Evolutionary conservation across 768 basidiomycete genomes (phyloP), one percentile per base, ranked within the genome.

Genomic region (Leccinum boreale): DNA sequence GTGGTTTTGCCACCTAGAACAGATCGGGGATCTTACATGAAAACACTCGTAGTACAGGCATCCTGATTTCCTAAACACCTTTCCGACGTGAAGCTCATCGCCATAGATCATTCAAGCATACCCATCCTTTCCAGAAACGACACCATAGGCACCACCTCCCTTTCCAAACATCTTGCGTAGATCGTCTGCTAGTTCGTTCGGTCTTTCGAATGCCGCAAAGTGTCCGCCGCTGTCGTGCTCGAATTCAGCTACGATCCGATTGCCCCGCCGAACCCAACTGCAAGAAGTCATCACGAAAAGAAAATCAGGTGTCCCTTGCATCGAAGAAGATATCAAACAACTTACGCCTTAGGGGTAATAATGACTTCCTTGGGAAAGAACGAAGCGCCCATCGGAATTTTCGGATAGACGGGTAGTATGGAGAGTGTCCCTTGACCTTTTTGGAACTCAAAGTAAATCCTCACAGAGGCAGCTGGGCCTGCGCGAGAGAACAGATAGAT

Each of bases 401-500:
- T 69, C 0, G 56, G 58, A 36, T 44, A 31, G 7, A 17, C 6
- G 6, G 0, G 0, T 3, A 17, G 2, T 0, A 3, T 1, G 10
- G 15, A 10, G 5, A 0, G 0, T 8, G 8, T 29, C 10, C 19
- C 11, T 50, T 44, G 28, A 7, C 55, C 57, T 4, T 42, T 10
- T 17, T 61, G 42, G 12, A 48, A 60, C 63, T 87, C 86, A 63
- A 80, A 85, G 67, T 86, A 87, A 19, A 85, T 85, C 12, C 84
- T 74, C 8, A 80, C 23, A 0, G 85, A 80, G 0, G 85, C 82
- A 2, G 83, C 76, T 6, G 86, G 84, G 0, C 84, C 84, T 0
- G 79, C 75, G 8, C 79, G 77, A 7, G 84, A 85, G 69, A 86
- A 85, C 74, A 76, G 81, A 63, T 81, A 84, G 12, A 84, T 73